phyloP scores from a whole-genome alignment of 306 rosid species.

The Lithocarpus polystachyus region DNA sequence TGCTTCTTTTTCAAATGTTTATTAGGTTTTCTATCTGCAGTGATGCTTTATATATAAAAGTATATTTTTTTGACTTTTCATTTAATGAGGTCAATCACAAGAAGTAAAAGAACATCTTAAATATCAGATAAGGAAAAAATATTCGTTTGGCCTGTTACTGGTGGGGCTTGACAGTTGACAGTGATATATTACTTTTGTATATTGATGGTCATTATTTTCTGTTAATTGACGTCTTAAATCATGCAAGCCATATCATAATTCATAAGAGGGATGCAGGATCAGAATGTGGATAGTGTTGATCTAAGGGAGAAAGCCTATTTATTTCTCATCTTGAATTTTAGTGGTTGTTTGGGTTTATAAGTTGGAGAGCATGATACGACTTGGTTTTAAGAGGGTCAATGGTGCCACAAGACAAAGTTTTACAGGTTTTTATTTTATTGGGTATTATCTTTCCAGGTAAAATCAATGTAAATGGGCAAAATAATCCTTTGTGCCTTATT shows the following conservation, averaged over 20 bases:
- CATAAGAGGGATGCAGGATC: background rate
- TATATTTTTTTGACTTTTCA: background rate
- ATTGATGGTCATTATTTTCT: background rate
- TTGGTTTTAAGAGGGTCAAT: background rate
- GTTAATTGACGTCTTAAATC: background rate
- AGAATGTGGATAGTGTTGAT: background rate
- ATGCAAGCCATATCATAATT: background rate
- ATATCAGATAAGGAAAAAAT: background rate
- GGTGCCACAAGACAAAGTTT: background rate
- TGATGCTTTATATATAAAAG: constrained; percentile 4
- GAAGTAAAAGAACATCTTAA: background rate
- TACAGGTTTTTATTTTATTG: background rate
- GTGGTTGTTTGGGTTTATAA: constrained; percentile 13
- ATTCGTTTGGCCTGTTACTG: background rate
- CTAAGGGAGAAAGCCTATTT: background rate
- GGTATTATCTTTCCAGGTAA: background rate
- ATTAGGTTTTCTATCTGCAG: constrained; percentile 10
- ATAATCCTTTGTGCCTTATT: background rate
- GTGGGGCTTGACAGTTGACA: background rate
- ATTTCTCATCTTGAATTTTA: background rate
- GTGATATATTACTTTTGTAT: background rate
- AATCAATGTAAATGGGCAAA: background rate
- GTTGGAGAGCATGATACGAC: background rate
- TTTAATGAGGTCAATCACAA: background rate
- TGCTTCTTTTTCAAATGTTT: constrained; percentile 8